These are phyloP conservation scores for Ophiostoma ips DNA, from an alignment of 2,329 filamentous ascomycete genomes.

Conservation along the genomic window DNA sequence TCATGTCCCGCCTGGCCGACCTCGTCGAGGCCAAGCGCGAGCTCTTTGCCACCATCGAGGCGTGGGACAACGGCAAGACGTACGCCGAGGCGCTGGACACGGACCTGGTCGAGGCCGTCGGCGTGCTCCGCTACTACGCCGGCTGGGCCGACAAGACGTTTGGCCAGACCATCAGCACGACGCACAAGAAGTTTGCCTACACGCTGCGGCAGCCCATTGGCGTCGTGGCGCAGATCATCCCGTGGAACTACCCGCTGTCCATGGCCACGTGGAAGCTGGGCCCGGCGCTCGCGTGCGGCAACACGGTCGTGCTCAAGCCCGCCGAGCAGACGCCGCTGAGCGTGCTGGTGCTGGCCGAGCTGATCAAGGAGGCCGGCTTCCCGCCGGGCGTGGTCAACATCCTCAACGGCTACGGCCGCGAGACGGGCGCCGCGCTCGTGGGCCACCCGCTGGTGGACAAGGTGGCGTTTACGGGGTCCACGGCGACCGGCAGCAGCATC, in stretches of 20 bases:
- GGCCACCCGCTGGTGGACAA: slow-evolving; percentile 53
- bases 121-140: slow-evolving; percentile 54
- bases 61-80: slow-evolving; percentile 73
- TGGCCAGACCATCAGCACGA: slow-evolving; percentile 53
- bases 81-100: slow-evolving; percentile 1
- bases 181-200: slow-evolving; percentile 49
- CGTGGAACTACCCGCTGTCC: slow-evolving; percentile 58
- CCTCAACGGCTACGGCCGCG: slow-evolving; percentile 50
- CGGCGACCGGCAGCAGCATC: slow-evolving; percentile 49
- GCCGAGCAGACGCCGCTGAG: slow-evolving; percentile 48
- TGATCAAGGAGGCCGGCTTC: slow-evolving; percentile 58
- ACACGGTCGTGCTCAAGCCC: slow-evolving; percentile 46
- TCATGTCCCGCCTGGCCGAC: slow-evolving; percentile 29
- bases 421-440: slow-evolving; percentile 52
- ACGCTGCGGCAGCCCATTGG: slow-evolving; percentile 56
- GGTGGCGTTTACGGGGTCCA: slow-evolving; percentile 61
- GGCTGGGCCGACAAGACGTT: slow-evolving; percentile 59
- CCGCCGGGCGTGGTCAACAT: slow-evolving; percentile 62
- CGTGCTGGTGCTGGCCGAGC: slow-evolving; percentile 44
- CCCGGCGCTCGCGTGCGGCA: slow-evolving; percentile 47
- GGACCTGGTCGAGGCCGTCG: slow-evolving; percentile 12
- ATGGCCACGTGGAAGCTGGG: slow-evolving; percentile 64
- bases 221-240: slow-evolving; percentile 55
- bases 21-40: slow-evolving; percentile 25
- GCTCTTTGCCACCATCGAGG: slow-evolving; percentile 38